Evolutionary conservation across 2,329 filamentous ascomycete species (phyloP).

Genomic region (Fusarium siculi): DNA sequence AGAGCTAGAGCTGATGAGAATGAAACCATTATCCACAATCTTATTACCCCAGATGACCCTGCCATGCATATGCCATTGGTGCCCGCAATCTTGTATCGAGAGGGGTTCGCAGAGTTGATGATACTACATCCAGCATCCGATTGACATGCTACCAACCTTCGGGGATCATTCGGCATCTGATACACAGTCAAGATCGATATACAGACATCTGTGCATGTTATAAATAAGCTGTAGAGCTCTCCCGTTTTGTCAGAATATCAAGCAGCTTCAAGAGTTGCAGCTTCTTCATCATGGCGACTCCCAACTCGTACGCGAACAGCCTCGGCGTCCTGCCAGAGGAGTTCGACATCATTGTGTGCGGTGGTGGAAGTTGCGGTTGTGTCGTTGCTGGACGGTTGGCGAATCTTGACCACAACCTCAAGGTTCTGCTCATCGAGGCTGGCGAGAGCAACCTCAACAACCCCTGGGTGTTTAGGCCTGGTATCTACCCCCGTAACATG

Average conservation of each 20-base stretch:
- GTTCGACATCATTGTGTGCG: conserved; percentile 83
- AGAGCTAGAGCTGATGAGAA: conserved; percentile 16
- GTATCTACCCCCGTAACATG: conserved; percentile 83
- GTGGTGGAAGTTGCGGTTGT: conserved; percentile 75
- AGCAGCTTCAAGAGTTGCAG: neutral
- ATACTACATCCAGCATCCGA: conserved; percentile 23
- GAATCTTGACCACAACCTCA: conserved; percentile 79
- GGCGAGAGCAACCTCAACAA: conserved; percentile 82
- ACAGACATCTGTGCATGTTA: neutral
- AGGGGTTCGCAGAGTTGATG: conserved; percentile 33
- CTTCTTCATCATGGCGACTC: conserved; percentile 31
- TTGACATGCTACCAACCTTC: conserved; percentile 19
- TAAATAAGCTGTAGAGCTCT: conserved; percentile 16
- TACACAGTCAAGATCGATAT: conserved; percentile 4
- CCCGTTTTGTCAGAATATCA: neutral
- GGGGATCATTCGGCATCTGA: conserved; percentile 40
- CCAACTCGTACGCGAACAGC: conserved; percentile 31
- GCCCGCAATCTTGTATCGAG: conserved; percentile 36
- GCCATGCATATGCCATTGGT: conserved; percentile 35
- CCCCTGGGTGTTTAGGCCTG: conserved; percentile 79
- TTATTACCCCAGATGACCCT: conserved; percentile 28
- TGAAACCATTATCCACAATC: conserved; percentile 34
- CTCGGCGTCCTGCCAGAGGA: conserved; percentile 69
- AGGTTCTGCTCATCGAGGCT: conserved; percentile 75
- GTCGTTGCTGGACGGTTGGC: conserved; percentile 72